Evolutionary conservation across 306 rosid species (phyloP).

Genomic region (Vigna reflexopilosa): DNA sequence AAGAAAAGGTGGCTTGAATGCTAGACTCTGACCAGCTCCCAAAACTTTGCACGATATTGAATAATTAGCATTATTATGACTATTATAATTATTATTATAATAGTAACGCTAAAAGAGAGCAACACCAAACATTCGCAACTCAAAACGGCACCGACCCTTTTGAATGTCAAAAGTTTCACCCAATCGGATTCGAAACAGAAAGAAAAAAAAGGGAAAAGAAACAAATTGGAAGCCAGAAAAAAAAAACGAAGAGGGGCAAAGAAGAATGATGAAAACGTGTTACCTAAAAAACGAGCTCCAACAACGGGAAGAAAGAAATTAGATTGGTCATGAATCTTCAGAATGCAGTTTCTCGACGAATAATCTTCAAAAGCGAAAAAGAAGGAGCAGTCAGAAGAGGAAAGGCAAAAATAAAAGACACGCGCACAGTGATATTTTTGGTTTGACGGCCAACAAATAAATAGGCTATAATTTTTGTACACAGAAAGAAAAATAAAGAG

Average conservation of each 20-base stretch:
- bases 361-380: slow-evolving; percentile 33
- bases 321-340: slow-evolving; percentile 45
- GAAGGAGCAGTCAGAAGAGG: slow-evolving; percentile 12
- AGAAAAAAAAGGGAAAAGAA: background rate
- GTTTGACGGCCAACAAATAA: slow-evolving; percentile 41
- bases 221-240: background rate
- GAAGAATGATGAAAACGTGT: background rate
- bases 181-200: slow-evolving; percentile 12
- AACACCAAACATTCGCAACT: slow-evolving; percentile 40
- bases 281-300: slow-evolving; percentile 51
- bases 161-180: slow-evolving; percentile 27
- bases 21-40: slow-evolving; percentile 37
- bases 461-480: background rate
- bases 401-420: slow-evolving; percentile 29
- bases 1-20: slow-evolving; percentile 19
- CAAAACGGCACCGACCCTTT: slow-evolving; percentile 42
- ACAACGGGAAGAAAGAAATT: slow-evolving; percentile 41
- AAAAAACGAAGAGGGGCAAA: slow-evolving; percentile 16
- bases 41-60: slow-evolving; percentile 32
- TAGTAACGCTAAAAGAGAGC: background rate
- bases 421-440: background rate
- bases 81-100: background rate
- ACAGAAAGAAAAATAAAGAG: background rate
- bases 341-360: slow-evolving; percentile 42
- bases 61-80: background rate